Evolutionary conservation across 2,329 filamentous ascomycete species (phyloP).

Genomic region (Aureobasidium sp.): DNA sequence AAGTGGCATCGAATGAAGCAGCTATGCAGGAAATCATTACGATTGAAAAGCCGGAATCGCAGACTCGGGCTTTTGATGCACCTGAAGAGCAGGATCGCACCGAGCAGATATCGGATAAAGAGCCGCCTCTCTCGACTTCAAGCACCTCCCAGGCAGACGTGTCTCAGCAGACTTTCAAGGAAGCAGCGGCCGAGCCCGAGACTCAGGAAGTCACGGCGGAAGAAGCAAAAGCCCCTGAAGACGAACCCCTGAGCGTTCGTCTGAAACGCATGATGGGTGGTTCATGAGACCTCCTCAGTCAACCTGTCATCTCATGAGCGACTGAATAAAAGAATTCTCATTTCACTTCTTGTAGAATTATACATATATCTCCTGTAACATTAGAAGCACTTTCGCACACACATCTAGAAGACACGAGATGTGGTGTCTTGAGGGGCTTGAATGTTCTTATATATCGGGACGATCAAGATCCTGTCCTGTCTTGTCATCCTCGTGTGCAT

Average conservation of each 20-base stretch:
- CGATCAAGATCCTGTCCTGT: background rate
- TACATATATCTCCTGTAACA: background rate
- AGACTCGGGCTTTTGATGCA: background rate
- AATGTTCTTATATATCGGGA: background rate
- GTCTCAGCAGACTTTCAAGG: background rate
- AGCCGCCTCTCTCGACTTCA: background rate
- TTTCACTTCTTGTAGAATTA: background rate
- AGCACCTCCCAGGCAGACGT: background rate
- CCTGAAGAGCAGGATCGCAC: background rate
- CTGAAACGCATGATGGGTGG: constrained; percentile 3
- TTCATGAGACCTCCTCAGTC: background rate
- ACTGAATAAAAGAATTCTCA: background rate
- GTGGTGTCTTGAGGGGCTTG: background rate
- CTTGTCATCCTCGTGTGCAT: background rate
- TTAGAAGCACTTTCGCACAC: background rate
- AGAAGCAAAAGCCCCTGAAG: background rate
- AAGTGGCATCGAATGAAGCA: background rate
- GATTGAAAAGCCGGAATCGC: background rate
- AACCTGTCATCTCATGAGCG: background rate
- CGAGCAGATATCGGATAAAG: background rate
- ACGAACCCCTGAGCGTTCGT: background rate
- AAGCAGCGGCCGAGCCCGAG: background rate
- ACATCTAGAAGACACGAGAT: background rate
- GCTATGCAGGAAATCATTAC: background rate
- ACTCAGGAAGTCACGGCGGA: background rate